Evolutionary conservation across 805 yeast genomes (phyloP).

Genomic region (Barnettozyma botsteinii): DNA sequence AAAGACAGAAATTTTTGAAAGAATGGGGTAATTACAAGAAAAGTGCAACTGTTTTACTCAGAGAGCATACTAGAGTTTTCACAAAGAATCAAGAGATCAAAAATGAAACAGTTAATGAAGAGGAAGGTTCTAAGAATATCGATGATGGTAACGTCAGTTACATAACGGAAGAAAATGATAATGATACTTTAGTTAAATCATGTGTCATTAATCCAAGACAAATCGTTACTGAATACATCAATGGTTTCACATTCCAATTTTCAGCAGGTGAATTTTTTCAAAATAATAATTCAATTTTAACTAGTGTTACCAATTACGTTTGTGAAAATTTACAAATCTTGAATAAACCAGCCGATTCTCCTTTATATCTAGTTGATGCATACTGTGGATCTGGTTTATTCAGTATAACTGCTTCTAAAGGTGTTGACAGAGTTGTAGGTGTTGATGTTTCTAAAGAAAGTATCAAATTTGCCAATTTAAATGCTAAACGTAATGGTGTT

Average conservation of each 20-base stretch:
- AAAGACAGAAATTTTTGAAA: constrained; percentile 50
- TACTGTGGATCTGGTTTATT: constrained; percentile 96
- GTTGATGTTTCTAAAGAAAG: constrained; percentile 70
- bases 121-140: constrained; percentile 41
- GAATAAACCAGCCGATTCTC: constrained; percentile 32
- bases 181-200: constrained; percentile 44
- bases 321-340: constrained; percentile 52
- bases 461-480: constrained; percentile 77
- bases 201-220: constrained; percentile 77
- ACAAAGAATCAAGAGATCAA: constrained; percentile 17
- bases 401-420: constrained; percentile 75
- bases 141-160: constrained; percentile 31
- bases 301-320: constrained; percentile 77
- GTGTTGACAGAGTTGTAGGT: constrained; percentile 3
- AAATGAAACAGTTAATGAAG: constrained; percentile 29
- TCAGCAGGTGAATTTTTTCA: constrained; percentile 96
- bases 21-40: constrained; percentile 47
- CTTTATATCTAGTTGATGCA: constrained; percentile 80
- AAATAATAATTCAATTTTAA: constrained; percentile 87
- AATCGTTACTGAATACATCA: constrained; percentile 69
- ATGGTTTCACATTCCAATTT: constrained; percentile 75
- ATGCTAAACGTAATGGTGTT: constrained; percentile 72
- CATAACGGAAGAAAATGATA: constrained; percentile 26
- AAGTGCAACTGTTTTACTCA: constrained; percentile 80
- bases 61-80: constrained; percentile 60